A percentile compares a stretch with the other conserved stretches of the same genome.
These are phyloP conservation scores for Gillenia trifoliata DNA, from an alignment of 306 rosid species.

Conservation along the genomic window DNA sequence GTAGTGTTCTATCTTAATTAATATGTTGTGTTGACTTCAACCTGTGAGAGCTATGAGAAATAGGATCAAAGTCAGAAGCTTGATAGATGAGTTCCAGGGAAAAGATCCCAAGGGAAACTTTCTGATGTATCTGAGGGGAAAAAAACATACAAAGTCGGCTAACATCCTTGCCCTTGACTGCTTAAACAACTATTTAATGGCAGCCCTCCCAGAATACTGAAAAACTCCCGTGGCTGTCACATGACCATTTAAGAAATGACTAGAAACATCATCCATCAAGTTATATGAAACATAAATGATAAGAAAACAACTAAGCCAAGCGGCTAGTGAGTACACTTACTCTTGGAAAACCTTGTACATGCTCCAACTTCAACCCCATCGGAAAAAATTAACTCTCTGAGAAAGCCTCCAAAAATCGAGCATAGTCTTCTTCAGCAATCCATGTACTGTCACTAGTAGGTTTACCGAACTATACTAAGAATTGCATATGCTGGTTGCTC, in stretches of 20 bases:
- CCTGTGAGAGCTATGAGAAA: not conserved
- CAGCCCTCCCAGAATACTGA: not conserved
- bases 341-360: not conserved
- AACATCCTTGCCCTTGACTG: not conserved
- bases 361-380: not conserved
- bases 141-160: not conserved
- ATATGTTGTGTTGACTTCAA: not conserved
- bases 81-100: not conserved
- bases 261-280: not conserved
- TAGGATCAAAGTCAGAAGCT: not conserved
- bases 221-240: not conserved
- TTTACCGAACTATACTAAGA: not conserved
- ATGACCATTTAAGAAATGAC: not conserved
- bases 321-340: not conserved
- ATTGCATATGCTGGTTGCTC: not conserved
- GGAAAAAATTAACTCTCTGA: not conserved
- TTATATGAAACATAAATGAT: not conserved
- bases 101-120: not conserved
- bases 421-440: not conserved
- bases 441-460: not conserved
- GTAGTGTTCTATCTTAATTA: not conserved
- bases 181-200: not conserved
- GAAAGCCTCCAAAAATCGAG: not conserved
- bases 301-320: not conserved
- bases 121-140: not conserved